Conservation (phyloP, 2,329 filamentous ascomycete genomes). For the Colletotrichum agaves region DNA sequence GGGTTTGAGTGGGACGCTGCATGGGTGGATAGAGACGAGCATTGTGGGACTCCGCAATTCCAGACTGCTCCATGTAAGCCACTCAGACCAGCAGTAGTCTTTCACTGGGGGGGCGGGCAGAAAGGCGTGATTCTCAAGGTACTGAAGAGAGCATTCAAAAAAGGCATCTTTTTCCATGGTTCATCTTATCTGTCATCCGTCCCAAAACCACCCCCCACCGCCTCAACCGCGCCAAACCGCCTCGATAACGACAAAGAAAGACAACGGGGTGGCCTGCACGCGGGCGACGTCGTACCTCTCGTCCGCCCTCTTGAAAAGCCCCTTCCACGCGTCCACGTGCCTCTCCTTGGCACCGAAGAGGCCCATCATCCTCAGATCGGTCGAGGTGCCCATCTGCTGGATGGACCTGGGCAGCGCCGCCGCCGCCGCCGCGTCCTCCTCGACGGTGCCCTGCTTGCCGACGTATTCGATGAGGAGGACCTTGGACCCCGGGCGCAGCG, state of each 20-base stretch:
- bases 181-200: constrained; percentile 2
- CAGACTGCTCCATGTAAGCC: too few relatives aligned
- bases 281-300: constrained; percentile 54
- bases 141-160: too few relatives aligned
- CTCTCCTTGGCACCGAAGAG: constrained; percentile 61
- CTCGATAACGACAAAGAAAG: constrained; percentile 51
- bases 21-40: background rate
- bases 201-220: background rate
- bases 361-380: constrained; percentile 62
- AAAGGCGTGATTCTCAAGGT: too few relatives aligned
- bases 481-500: constrained; percentile 55
- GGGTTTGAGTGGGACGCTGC: background rate
- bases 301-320: constrained; percentile 57
- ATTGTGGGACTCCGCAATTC: constrained; percentile 2
- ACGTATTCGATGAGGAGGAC: constrained; percentile 53
- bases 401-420: constrained; percentile 48
- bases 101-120: too few relatives aligned
- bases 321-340: constrained; percentile 56
- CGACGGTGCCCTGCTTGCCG: constrained; percentile 46
- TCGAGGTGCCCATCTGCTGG: constrained; percentile 52
- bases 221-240: constrained; percentile 48
- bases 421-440: constrained; percentile 37
- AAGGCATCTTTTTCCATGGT: background rate
- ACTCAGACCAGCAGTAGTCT: too few relatives aligned
- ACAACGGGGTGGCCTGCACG: constrained; percentile 48